Evolutionary conservation across 495 filamentous ascomycete species (phyloP).

Genomic region (Aspergillus panamensis): DNA sequence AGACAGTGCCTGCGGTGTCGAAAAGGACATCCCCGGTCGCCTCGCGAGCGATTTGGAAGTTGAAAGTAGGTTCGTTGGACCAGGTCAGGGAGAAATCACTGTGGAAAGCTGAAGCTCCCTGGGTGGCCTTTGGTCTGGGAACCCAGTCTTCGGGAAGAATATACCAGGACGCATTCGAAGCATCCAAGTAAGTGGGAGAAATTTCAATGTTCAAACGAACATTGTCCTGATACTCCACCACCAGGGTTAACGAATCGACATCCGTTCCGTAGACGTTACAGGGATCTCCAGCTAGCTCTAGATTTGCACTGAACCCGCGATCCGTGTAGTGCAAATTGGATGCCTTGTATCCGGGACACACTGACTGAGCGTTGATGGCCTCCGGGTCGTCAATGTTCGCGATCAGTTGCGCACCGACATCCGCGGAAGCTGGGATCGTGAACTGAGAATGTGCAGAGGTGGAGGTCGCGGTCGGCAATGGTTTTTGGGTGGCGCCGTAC

Average conservation of each 20-base stretch:
- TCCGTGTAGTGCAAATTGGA: conserved; percentile 44
- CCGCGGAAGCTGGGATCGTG: conserved; percentile 56
- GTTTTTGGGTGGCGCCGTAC: conserved; percentile 25
- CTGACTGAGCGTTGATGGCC: conserved; percentile 65
- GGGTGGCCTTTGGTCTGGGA: conserved; percentile 51
- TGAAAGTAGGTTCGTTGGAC: conserved; percentile 59
- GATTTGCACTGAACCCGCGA: conserved; percentile 49
- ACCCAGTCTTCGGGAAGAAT: conserved; percentile 62
- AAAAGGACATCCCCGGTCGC: conserved; percentile 57
- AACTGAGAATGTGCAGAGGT: conserved; percentile 35
- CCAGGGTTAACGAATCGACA: conserved; percentile 52
- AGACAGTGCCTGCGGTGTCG: conserved; percentile 49
- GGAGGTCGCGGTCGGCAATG: conserved; percentile 11
- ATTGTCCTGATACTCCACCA: conserved; percentile 54
- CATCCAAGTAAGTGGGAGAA: conserved; percentile 57
- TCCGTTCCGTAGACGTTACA: conserved; percentile 64
- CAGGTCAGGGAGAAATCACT: conserved; percentile 55
- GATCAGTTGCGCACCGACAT: conserved; percentile 55
- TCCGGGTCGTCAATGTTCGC: conserved; percentile 69
- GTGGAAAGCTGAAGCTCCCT: conserved; percentile 29
- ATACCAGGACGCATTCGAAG: conserved; percentile 65
- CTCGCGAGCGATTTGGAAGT: conserved; percentile 54
- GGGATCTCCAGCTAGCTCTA: conserved; percentile 52
- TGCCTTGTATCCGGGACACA: conserved; percentile 62
- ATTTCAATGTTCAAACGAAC: conserved; percentile 54